Percentiles rank a stretch among this genome's conserved stretches.
Conservation (phyloP, 2,329 filamentous ascomycete species). For the Venturia carpophila region DNA sequence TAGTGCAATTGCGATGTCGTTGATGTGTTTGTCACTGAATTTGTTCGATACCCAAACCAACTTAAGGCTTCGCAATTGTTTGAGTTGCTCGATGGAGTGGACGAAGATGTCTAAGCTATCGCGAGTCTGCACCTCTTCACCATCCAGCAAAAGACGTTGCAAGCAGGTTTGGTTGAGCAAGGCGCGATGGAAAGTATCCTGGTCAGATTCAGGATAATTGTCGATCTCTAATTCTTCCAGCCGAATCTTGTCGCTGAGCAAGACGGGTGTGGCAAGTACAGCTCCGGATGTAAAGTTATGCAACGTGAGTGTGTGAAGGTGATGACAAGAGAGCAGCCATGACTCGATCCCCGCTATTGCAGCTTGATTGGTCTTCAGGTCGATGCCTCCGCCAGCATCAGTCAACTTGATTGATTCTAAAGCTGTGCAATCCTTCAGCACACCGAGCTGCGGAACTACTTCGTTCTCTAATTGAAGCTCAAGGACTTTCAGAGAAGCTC, state of each 20-base stretch:
- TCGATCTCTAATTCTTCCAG: slow-evolving; percentile 44
- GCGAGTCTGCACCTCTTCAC: slow-evolving; percentile 41
- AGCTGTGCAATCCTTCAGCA: slow-evolving; percentile 42
- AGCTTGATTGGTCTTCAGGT: slow-evolving; percentile 46
- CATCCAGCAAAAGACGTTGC: slow-evolving; percentile 38
- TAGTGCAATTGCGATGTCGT: slow-evolving; percentile 39
- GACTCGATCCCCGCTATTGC: slow-evolving; percentile 43
- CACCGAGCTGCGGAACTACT: slow-evolving; percentile 42
- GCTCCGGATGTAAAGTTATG: slow-evolving; percentile 44
- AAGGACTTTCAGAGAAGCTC: slow-evolving; percentile 47
- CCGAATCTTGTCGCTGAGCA: slow-evolving; percentile 38
- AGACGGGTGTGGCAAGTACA: slow-evolving; percentile 45
- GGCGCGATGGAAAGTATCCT: slow-evolving; percentile 45
- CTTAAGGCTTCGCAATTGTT: slow-evolving; percentile 46
- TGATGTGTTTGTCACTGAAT: slow-evolving; percentile 45
- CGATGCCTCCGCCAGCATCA: slow-evolving; percentile 36
- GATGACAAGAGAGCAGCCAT: slow-evolving; percentile 49
- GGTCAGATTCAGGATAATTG: slow-evolving; percentile 42
- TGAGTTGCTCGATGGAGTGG: slow-evolving; percentile 45
- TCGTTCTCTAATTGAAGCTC: slow-evolving; percentile 44
- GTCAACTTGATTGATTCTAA: slow-evolving; percentile 44
- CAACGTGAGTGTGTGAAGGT: slow-evolving; percentile 45
- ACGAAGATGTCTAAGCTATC: slow-evolving; percentile 44
- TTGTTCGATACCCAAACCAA: slow-evolving; percentile 42
- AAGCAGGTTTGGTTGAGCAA: slow-evolving; percentile 45